A percentile compares a stretch with the other conserved stretches of the same genome.
Conservation (phyloP, 352 stramenopile species). For the Phytopythium vexans region DNA sequence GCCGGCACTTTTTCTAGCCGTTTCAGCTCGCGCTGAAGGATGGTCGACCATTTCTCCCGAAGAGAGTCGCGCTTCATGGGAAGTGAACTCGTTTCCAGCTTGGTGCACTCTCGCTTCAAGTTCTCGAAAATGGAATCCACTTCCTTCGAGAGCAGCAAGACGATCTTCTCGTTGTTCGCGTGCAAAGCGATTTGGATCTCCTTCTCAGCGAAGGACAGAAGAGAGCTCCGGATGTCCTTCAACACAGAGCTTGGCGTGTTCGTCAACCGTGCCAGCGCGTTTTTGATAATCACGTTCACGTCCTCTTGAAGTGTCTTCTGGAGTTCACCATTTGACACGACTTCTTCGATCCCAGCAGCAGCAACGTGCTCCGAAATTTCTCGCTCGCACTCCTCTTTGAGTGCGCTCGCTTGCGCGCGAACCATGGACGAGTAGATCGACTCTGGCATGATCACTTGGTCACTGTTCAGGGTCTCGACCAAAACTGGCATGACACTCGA, state of each 20-base stretch:
- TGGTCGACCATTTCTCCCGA: constrained; percentile 40
- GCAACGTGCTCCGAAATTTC: constrained; percentile 68
- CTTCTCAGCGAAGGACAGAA: constrained; percentile 51
- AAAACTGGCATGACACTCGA: constrained; percentile 74
- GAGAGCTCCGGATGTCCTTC: constrained; percentile 56
- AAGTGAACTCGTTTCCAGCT: constrained; percentile 56
- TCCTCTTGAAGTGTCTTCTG: constrained; percentile 52
- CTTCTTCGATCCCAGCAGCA: constrained; percentile 52
- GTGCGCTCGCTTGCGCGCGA: constrained; percentile 63
- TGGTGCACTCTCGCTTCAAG: constrained; percentile 46
- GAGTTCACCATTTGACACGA: constrained; percentile 53
- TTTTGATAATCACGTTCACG: constrained; percentile 50
- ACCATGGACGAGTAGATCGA: constrained; percentile 89
- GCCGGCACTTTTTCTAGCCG: constrained; percentile 49
- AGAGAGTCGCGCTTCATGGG: constrained; percentile 59
- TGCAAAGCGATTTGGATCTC: constrained; percentile 72
- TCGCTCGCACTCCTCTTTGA: constrained; percentile 57
- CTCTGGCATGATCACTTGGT: constrained; percentile 87
- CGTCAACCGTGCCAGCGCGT: constrained; percentile 50
- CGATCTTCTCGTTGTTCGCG: constrained; percentile 68
- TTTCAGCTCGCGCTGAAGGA: constrained; percentile 43
- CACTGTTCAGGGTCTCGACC: constrained; percentile 81
- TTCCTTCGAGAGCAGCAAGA: constrained; percentile 40
- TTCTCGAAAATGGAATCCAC: constrained; percentile 52
- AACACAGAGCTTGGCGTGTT: constrained; percentile 43